phyloP scores from a whole-genome alignment of 495 filamentous ascomycete species.

The Xylaria scruposa region DNA sequence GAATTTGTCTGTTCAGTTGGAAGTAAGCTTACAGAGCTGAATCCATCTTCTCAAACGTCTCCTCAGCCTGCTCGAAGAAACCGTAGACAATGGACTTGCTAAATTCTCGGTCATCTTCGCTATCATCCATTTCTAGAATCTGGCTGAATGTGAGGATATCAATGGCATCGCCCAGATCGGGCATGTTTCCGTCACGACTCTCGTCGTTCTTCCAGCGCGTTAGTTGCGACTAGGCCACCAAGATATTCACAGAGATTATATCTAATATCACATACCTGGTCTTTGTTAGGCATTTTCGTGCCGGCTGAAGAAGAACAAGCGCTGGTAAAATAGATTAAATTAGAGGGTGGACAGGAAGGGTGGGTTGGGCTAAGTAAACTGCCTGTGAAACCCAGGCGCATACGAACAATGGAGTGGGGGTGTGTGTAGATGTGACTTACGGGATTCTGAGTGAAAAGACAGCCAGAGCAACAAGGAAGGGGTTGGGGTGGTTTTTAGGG shows the following conservation, averaged over 20 bases:
- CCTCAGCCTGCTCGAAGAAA: conserved; percentile 91
- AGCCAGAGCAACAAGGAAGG: conserved; percentile 29
- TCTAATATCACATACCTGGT: conserved; percentile 36
- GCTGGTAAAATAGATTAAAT: conserved; percentile 20
- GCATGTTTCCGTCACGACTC: conserved; percentile 36
- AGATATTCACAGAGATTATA: background rate
- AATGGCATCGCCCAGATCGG: conserved; percentile 70
- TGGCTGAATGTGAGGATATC: conserved; percentile 85
- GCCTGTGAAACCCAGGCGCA: background rate
- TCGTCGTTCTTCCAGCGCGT: conserved; percentile 35
- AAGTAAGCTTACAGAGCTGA: conserved; percentile 70
- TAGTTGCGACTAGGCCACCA: conserved; percentile 5
- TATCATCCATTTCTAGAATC: conserved; percentile 97
- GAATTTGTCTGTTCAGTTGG: conserved; percentile 11
- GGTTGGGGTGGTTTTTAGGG: conserved; percentile 29
- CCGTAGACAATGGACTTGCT: conserved; percentile 85
- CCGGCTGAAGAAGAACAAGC: background rate
- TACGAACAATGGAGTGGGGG: conserved; percentile 2
- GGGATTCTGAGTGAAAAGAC: conserved; percentile 13
- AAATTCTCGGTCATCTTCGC: conserved; percentile 76
- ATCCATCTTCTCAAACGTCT: conserved; percentile 89
- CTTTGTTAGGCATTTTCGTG: conserved; percentile 36
- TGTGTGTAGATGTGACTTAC: background rate
- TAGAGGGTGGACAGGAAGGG: background rate
- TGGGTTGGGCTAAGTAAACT: conserved; percentile 10